A percentile compares a stretch with the other conserved stretches of the same genome.
phyloP scores from a whole-genome alignment of 768 basidiomycete species.

The Mycena sanguinolenta region DNA sequence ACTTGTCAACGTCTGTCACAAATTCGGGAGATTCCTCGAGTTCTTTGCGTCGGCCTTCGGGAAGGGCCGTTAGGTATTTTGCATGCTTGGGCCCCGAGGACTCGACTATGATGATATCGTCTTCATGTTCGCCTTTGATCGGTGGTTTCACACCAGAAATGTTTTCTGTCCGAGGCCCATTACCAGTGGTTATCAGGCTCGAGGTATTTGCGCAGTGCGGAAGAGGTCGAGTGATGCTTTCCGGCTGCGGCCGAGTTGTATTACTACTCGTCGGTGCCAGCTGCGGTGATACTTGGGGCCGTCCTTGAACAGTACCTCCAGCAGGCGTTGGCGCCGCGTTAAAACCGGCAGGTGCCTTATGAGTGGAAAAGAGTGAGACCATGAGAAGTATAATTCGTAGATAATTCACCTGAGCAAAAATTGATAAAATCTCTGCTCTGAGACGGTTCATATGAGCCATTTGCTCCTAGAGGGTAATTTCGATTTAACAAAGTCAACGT shows the following conservation, averaged over 20 bases:
- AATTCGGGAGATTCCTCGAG: conserved; percentile 43
- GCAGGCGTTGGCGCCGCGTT: neutral
- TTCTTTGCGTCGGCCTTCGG: conserved; percentile 39
- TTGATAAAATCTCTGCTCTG: neutral
- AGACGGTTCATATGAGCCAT: neutral
- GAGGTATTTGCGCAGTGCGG: neutral
- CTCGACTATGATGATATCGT: conserved; percentile 9
- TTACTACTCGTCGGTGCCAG: neutral
- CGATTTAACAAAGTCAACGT: neutral
- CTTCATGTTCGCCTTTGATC: conserved; percentile 18
- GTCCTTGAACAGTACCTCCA: too few relatives aligned
- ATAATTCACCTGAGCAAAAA: conserved; percentile 1
- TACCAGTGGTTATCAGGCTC: neutral
- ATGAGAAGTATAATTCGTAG: neutral
- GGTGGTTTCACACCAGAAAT: conserved; percentile 38
- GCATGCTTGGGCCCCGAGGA: conserved; percentile 4
- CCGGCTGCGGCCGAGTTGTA: neutral
- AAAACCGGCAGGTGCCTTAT: too few relatives aligned
- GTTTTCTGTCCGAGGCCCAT: neutral
- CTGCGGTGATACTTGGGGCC: neutral
- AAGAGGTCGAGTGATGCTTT: neutral
- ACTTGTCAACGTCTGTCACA: conserved; percentile 40
- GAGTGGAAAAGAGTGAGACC: neutral
- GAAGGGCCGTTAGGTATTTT: conserved; percentile 34
- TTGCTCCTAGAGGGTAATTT: conserved; percentile 9